These are phyloP conservation scores for Tolypocladium pustulatum DNA, from an alignment of 2,329 filamentous ascomycete species.

Conservation along the genomic window DNA sequence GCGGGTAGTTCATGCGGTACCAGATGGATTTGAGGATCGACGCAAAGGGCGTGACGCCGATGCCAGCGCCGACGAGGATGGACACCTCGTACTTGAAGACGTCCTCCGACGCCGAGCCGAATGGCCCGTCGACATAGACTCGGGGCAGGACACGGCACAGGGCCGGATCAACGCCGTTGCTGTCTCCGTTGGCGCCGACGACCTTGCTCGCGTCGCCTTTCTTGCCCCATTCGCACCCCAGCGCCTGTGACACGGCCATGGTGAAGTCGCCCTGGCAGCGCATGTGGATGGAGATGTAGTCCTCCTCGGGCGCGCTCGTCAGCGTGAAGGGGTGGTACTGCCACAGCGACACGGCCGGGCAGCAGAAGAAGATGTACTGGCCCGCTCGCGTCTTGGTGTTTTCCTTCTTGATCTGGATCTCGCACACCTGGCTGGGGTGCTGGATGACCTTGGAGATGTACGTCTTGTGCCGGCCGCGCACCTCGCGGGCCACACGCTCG, in stretches of 20 bases:
- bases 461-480: conserved; percentile 72
- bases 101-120: conserved; percentile 77
- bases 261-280: conserved; percentile 79
- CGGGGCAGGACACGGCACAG: conserved; percentile 66
- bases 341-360: conserved; percentile 76
- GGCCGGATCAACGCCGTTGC: conserved; percentile 52
- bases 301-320: conserved; percentile 79
- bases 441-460: conserved; percentile 84
- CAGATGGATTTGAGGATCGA: conserved; percentile 86
- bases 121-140: conserved; percentile 76
- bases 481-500: conserved; percentile 69
- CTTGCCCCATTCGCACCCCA: conserved; percentile 65
- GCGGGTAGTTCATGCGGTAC: conserved; percentile 85
- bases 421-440: conserved; percentile 79
- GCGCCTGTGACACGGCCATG: conserved; percentile 52
- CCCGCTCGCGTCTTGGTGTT: conserved; percentile 71
- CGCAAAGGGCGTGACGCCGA: conserved; percentile 78
- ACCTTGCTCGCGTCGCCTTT: conserved; percentile 49
- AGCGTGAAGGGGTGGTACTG: conserved; percentile 84
- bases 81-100: conserved; percentile 83
- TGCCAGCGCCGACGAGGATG: conserved; percentile 70
- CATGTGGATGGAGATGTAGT: conserved; percentile 82
- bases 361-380: conserved; percentile 85
- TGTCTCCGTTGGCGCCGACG: conserved; percentile 53
- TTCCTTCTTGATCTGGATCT: conserved; percentile 89